These are phyloP conservation scores for Anacardium occidentale DNA, from an alignment of 345 rosid species.

Conservation along the genomic window DNA sequence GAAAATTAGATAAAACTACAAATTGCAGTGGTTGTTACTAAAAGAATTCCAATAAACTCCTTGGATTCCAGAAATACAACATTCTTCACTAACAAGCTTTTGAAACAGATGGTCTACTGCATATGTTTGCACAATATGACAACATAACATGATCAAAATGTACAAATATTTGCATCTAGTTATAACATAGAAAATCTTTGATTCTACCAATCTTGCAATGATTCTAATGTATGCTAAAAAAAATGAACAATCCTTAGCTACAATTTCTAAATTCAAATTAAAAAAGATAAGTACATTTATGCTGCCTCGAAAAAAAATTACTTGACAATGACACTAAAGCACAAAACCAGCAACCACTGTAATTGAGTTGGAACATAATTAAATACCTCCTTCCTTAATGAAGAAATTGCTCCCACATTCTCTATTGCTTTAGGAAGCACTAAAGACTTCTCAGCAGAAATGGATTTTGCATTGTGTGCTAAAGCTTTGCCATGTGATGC, in stretches of 20 bases:
- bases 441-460: constrained; percentile 19
- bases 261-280: background rate
- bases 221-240: background rate
- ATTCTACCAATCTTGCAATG: background rate
- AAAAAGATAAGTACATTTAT: too few species aligned
- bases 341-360: background rate
- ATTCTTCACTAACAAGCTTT: background rate
- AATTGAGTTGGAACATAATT: background rate
- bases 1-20: background rate
- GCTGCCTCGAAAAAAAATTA: background rate
- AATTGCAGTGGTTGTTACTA: background rate
- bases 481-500: constrained; percentile 9
- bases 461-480: constrained; percentile 3
- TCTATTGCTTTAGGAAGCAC: constrained; percentile 27
- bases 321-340: background rate
- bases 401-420: constrained; percentile 20
- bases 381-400: constrained; percentile 35
- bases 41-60: background rate
- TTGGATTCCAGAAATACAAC: background rate
- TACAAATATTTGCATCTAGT: background rate
- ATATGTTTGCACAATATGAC: background rate
- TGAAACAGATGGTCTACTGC: background rate
- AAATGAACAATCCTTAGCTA: background rate
- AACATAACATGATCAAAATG: background rate
- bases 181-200: too few species aligned